Evolutionary conservation across 2,329 filamentous ascomycete species (phyloP).

Genomic region (Chaetothyriales sp.): DNA sequence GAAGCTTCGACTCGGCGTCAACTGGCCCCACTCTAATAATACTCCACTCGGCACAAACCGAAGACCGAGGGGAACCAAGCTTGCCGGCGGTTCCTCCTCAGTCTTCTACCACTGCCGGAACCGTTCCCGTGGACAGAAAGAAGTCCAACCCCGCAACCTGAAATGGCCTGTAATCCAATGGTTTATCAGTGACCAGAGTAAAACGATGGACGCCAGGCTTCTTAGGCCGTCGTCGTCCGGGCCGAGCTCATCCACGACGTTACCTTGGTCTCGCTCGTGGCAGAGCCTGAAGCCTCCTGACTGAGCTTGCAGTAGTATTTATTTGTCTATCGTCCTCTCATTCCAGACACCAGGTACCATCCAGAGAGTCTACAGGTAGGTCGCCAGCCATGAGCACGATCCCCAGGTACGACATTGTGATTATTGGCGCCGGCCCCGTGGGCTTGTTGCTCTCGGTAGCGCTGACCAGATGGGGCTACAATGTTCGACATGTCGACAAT

Average conservation of each 20-base stretch:
- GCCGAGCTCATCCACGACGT: not conserved
- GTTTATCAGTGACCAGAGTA: too few species aligned
- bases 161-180: not conserved
- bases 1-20: not conserved
- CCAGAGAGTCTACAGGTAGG: not conserved
- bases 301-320: slow-evolving; percentile 3
- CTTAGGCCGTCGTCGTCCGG: not conserved
- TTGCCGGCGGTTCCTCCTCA: not conserved
- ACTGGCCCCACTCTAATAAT: not conserved
- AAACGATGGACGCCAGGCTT: not conserved
- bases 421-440: slow-evolving; percentile 77
- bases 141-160: not conserved
- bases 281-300: slow-evolving; percentile 8
- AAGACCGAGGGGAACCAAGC: not conserved
- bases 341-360: not conserved
- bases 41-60: not conserved
- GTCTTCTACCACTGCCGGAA: not conserved
- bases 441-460: slow-evolving; percentile 78
- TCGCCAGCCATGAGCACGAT: slow-evolving; percentile 1
- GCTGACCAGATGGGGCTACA: slow-evolving; percentile 83
- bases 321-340: not conserved
- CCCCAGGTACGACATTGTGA: slow-evolving; percentile 45
- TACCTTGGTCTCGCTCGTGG: not conserved
- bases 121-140: not conserved
- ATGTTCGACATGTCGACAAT: slow-evolving; percentile 89